Conservation (phyloP, 176 grass and related monocot genomes). For the Oryza brachyantha region DNA sequence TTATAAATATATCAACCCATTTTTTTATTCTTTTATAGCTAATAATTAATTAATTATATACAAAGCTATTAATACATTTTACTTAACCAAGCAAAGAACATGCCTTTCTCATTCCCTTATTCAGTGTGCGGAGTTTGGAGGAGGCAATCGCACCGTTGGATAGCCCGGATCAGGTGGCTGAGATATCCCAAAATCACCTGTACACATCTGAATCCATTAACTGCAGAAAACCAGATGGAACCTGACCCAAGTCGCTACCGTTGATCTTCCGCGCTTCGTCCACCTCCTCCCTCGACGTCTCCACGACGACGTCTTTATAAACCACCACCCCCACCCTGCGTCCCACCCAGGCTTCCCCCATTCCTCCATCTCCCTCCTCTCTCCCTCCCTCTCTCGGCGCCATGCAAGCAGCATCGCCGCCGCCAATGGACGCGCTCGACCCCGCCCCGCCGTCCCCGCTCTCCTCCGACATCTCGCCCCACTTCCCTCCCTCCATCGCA, state of each 20-base stretch:
- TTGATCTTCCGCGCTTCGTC: background rate
- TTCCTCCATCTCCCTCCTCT: background rate
- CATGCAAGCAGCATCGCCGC: constrained; percentile 40
- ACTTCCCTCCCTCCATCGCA: constrained; percentile 19
- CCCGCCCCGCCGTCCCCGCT: constrained; percentile 25
- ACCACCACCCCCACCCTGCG: background rate
- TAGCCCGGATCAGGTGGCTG: background rate
- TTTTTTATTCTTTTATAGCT: too few relatives aligned
- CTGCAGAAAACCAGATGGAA: background rate
- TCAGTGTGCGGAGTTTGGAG: too few relatives aligned
- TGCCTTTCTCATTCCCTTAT: too few relatives aligned
- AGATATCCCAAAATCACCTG: background rate
- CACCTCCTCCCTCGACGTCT: background rate
- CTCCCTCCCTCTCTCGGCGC: background rate
- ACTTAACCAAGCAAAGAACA: too few relatives aligned
- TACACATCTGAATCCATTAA: background rate
- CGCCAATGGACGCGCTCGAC: constrained; percentile 37
- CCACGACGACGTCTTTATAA: constrained; percentile 18
- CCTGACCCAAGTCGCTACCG: background rate
- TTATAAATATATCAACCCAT: too few relatives aligned
- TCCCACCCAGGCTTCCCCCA: background rate
- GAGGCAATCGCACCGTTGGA: too few relatives aligned
- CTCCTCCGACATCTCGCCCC: constrained; percentile 24
- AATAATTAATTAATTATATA: too few relatives aligned
- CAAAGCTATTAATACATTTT: too few relatives aligned